Evolutionary conservation across 2,329 filamentous ascomycete genomes (phyloP).

Genomic region (Penicillium hordei): DNA sequence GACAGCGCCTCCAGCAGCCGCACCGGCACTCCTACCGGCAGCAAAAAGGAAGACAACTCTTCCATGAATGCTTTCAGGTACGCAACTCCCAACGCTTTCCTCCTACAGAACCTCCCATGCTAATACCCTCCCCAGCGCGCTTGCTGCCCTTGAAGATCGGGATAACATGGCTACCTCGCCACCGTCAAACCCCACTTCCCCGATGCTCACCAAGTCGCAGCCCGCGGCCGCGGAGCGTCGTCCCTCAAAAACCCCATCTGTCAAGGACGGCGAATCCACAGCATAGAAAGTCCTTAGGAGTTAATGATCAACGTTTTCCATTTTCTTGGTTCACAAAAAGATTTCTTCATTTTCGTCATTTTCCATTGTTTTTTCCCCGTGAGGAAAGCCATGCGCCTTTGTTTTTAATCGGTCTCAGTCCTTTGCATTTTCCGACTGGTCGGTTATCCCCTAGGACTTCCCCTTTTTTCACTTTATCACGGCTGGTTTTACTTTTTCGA

Average conservation of each 20-base stretch:
- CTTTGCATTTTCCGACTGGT: constrained; percentile 32
- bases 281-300: constrained; percentile 41
- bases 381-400: constrained; percentile 9
- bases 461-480: constrained; percentile 15
- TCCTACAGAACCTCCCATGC: constrained; percentile 3
- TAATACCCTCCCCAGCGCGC: constrained; percentile 39
- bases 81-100: constrained; percentile 38
- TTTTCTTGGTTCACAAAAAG: constrained; percentile 33
- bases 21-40: constrained; percentile 77
- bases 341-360: constrained; percentile 27
- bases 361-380: constrained; percentile 3
- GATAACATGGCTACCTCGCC: constrained; percentile 50
- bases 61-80: constrained; percentile 94
- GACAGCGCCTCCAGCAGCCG: constrained; percentile 86
- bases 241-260: constrained; percentile 44
- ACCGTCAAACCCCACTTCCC: constrained; percentile 50
- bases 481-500: constrained; percentile 16
- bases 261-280: constrained; percentile 41
- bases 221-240: constrained; percentile 45
- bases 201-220: constrained; percentile 48
- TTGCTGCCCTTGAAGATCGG: constrained; percentile 48
- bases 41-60: constrained; percentile 63
- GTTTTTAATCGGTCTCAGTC: constrained; percentile 12
- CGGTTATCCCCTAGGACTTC: constrained; percentile 16
- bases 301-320: constrained; percentile 40